Base-by-base conservation (phyloP, 1,284 basidiomycete genomes). In the Austroboletus rostrupii region DNA sequence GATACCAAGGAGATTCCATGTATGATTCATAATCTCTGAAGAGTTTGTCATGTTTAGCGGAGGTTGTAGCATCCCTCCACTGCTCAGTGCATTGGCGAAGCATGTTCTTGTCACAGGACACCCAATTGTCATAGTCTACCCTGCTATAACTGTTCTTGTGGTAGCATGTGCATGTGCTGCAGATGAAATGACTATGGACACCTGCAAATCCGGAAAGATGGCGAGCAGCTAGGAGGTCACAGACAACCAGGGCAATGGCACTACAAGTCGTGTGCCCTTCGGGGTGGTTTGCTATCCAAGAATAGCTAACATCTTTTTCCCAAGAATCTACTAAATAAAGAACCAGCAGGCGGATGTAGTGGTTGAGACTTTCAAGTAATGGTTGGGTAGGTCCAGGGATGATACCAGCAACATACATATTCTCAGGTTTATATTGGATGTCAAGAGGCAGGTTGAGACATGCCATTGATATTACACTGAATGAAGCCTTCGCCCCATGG, bases 1-100 rank as follows among this genome's bases (percentile, higher is more conserved):
- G 21, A 58, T n/a, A 9, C 39, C 14, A 10, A 58, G 41, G 1
- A 58, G 45, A 3, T 11, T 52, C 5, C 28, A 16, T 0, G 20
- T 16, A 14, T 60, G 48, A 29, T 52, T 51, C 50, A 41, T 59
- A 17, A 5, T 44, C 51, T n/a, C 49, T 53, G 36, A 62, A 56
- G 2, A 58, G 1, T 16, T 17, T 41, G 1, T 52, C 43, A 0
- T 26, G 21, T 12, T 57, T 53, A 8, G 43, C 39, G 1, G 23
- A 17, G 0, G 44, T 45, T 1, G 35, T 1, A 11, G 55, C 53
- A 51, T 59, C 53, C 16, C 48, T 35, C 52, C 57, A 60, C n/a
- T 14, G 20, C 12, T 60, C 47, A 1, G 53, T 43, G 29, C 41
- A 26, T 1, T 21, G n/a, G 0, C 20, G 26, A 0, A 55, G 28